Conservation (phyloP, 371 early-diverging fungal genomes). For the Zychaea mexicana region DNA sequence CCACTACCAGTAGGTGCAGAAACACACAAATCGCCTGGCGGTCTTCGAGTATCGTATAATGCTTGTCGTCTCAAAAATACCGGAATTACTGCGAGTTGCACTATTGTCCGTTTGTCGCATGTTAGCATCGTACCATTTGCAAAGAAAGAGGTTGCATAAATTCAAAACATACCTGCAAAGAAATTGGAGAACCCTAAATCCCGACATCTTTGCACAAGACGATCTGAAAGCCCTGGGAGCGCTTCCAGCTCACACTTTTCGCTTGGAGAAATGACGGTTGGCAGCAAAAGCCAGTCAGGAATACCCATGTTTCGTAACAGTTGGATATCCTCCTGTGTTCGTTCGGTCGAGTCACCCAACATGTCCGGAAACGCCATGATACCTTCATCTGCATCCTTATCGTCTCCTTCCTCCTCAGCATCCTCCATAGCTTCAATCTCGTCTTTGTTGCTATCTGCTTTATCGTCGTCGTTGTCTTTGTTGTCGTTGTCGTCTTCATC, state of each 20-base stretch:
- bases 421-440: not conserved
- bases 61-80: conserved; percentile 63
- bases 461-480: not conserved
- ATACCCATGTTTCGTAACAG: conserved; percentile 67
- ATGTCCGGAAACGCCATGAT: conserved; percentile 50
- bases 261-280: conserved; percentile 70
- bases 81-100: conserved; percentile 89
- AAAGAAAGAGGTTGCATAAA: too few species aligned
- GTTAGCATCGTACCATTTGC: too few species aligned
- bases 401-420: conserved; percentile 10
- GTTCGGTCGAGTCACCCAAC: conserved; percentile 23
- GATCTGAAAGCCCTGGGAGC: conserved; percentile 61
- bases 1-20: conserved; percentile 97
- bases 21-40: conserved; percentile 83
- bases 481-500: not conserved
- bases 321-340: conserved; percentile 38
- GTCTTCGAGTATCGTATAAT: conserved; percentile 52
- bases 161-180: conserved; percentile 86
- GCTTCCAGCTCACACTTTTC: conserved; percentile 42
- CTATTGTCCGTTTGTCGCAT: too few species aligned
- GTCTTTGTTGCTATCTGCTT: not conserved
- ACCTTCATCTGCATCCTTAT: conserved; percentile 21
- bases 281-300: conserved; percentile 85
- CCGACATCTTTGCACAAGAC: conserved; percentile 62
- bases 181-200: conserved; percentile 69